These are phyloP conservation scores for Colletotrichum sp. DNA, from an alignment of 2,329 filamentous ascomycete species.

Conservation along the genomic window DNA sequence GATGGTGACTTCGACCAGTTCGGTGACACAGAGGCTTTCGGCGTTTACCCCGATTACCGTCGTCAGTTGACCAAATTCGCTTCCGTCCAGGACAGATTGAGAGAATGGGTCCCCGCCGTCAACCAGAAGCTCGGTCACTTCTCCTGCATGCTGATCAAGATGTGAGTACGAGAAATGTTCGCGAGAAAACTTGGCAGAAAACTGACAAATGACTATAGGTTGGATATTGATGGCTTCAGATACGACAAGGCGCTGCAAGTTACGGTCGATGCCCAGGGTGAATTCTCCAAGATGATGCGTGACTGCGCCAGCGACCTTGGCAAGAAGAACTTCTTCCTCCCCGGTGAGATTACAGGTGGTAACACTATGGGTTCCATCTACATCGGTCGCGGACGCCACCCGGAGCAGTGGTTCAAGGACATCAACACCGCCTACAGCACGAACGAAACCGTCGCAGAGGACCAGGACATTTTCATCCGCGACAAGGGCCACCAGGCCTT, in stretches of 20 bases:
- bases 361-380: conserved; percentile 66
- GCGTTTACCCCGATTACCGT: conserved; percentile 67
- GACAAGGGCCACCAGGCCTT: conserved; percentile 57
- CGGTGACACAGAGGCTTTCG: conserved; percentile 68
- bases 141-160: conserved; percentile 66
- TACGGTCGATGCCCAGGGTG: conserved; percentile 64
- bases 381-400: conserved; percentile 63
- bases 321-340: conserved; percentile 69
- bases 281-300: conserved; percentile 63
- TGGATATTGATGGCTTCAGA: conserved; percentile 71
- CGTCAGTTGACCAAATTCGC: conserved; percentile 71
- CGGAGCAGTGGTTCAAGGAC: conserved; percentile 24
- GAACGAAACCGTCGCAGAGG: conserved; percentile 16
- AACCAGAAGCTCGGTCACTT: conserved; percentile 62
- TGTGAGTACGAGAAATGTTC: conserved; percentile 19
- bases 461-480: conserved; percentile 51
- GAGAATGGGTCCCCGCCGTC: conserved; percentile 67
- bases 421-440: conserved; percentile 22
- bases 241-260: conserved; percentile 73
- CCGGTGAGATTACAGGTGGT: conserved; percentile 69
- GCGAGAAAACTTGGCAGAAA: neutral
- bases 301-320: conserved; percentile 59
- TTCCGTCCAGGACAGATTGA: conserved; percentile 69
- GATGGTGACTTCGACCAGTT: conserved; percentile 70
- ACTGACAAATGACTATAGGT: conserved; percentile 4